A percentile compares a stretch with the other conserved stretches of the same genome.
These are phyloP conservation scores for Ascocoryne sarcoides DNA, from an alignment of 2,329 filamentous ascomycete species.

Conservation along the genomic window DNA sequence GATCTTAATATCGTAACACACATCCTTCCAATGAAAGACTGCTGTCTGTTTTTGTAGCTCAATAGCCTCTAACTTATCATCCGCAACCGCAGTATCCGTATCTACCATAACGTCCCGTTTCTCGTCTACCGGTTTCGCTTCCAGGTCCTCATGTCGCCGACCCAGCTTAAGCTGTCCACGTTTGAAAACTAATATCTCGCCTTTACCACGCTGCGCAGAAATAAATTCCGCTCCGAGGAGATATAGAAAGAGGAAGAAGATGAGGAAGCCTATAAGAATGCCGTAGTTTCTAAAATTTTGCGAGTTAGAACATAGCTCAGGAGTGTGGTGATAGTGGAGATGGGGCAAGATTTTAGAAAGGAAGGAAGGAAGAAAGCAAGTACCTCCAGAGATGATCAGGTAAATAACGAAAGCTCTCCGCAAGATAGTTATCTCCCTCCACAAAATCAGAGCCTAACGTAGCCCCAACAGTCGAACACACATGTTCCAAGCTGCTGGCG, in stretches of 20 bases:
- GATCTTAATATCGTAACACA: constrained; percentile 67
- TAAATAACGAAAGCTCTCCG: constrained; percentile 41
- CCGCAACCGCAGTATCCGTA: neutral
- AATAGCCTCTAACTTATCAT: neutral
- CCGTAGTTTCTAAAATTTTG: neutral
- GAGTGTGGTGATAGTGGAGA: no score
- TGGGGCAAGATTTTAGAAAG: no score
- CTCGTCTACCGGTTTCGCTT: constrained; percentile 25
- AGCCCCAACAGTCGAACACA: constrained; percentile 50
- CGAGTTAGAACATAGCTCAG: neutral
- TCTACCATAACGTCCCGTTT: constrained; percentile 36
- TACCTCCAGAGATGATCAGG: constrained; percentile 48
- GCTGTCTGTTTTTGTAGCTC: neutral
- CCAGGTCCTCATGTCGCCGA: neutral
- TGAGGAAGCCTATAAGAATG: neutral
- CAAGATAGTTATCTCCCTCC: constrained; percentile 50
- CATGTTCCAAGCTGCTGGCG: constrained; percentile 30
- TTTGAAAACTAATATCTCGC: neutral
- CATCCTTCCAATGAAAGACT: constrained; percentile 12
- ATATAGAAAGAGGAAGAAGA: neutral
- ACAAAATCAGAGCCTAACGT: constrained; percentile 38
- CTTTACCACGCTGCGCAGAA: neutral
- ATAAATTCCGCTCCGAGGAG: neutral
- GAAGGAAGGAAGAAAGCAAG: constrained; percentile 28
- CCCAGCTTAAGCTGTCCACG: neutral